These are phyloP conservation scores for Xenosphaeropsis pyriputrescens DNA, from an alignment of 2,329 filamentous ascomycete genomes.

Conservation along the genomic window DNA sequence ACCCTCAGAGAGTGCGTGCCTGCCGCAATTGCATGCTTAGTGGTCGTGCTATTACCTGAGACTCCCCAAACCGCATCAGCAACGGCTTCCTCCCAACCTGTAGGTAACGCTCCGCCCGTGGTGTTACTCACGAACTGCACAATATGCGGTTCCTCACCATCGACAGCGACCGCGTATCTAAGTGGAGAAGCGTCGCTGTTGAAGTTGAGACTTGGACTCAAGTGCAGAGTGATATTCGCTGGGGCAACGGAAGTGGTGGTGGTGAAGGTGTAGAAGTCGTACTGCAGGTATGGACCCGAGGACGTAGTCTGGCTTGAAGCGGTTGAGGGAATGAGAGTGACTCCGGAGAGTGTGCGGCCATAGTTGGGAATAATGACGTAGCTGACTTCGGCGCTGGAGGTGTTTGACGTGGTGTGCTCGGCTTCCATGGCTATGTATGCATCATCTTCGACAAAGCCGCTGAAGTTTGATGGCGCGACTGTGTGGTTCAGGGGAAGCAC, in stretches of 20 bases:
- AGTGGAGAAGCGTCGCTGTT: constrained; percentile 32
- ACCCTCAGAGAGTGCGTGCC: constrained; percentile 18
- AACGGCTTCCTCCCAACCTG: constrained; percentile 7
- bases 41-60: constrained; percentile 9
- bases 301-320: constrained; percentile 31
- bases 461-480: constrained; percentile 32
- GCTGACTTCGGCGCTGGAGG: constrained; percentile 18
- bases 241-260: constrained; percentile 22
- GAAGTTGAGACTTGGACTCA: constrained; percentile 38
- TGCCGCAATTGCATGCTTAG: constrained; percentile 9
- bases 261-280: constrained; percentile 46
- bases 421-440: constrained; percentile 39
- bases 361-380: constrained; percentile 38
- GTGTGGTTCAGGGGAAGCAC: constrained; percentile 38
- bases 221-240: constrained; percentile 29
- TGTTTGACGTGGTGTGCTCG: constrained; percentile 29
- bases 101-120: constrained; percentile 9
- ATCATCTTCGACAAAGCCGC: constrained; percentile 49
- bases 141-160: constrained; percentile 18
- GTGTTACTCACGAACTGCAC: constrained; percentile 17
- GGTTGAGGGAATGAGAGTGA: constrained; percentile 38
- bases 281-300: constrained; percentile 40
- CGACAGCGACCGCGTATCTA: constrained; percentile 33
- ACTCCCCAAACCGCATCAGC: constrained; percentile 13
- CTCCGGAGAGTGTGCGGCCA: constrained; percentile 41